Percentiles rank a stretch among this genome's conserved stretches.
Evolutionary conservation across 176 grass and related monocot species (phyloP).

Genomic region (Triticum urartu): DNA sequence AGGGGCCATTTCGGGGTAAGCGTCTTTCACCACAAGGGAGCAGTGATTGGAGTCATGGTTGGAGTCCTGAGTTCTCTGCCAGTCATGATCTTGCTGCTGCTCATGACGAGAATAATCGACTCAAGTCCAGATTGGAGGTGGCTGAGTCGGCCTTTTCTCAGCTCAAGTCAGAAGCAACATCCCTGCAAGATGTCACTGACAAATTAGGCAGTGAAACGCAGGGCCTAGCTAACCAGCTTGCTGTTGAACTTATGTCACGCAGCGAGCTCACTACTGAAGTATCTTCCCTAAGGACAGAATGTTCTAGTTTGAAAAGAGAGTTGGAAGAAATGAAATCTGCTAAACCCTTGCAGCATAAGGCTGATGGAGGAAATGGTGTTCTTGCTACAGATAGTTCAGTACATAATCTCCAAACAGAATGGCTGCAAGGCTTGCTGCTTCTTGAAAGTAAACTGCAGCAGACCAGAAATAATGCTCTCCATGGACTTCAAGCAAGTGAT

Average conservation of each 20-base stretch:
- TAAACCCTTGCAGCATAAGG: slow-evolving; percentile 44
- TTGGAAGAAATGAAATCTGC: slow-evolving; percentile 76
- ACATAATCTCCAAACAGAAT: slow-evolving; percentile 55
- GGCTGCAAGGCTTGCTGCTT: slow-evolving; percentile 66
- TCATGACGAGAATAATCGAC: slow-evolving; percentile 73
- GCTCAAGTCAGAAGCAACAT: slow-evolving; percentile 79
- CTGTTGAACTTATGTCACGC: slow-evolving; percentile 77
- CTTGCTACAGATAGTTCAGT: slow-evolving; percentile 27
- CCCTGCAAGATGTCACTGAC: slow-evolving; percentile 66
- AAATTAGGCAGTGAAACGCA: slow-evolving; percentile 81
- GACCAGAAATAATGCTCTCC: slow-evolving; percentile 77
- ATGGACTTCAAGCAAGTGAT: slow-evolving; percentile 69
- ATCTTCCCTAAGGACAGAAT: slow-evolving; percentile 70
- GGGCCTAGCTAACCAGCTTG: slow-evolving; percentile 59
- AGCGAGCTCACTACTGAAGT: slow-evolving; percentile 79
- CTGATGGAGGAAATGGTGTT: slow-evolving; percentile 36
- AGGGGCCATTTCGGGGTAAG: slow-evolving; percentile 36
- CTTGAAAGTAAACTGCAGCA: slow-evolving; percentile 87
- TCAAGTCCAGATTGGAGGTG: slow-evolving; percentile 80
- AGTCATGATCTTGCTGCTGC: slow-evolving; percentile 64
- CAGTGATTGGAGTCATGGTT: slow-evolving; percentile 75
- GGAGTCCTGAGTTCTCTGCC: slow-evolving; percentile 56
- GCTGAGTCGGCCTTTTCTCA: slow-evolving; percentile 87
- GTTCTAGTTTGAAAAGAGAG: slow-evolving; percentile 73
- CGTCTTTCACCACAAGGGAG: slow-evolving; percentile 72